These are phyloP conservation scores for Chrysoporthe puriensis DNA, from an alignment of 2,329 filamentous ascomycete genomes.

Conservation along the genomic window DNA sequence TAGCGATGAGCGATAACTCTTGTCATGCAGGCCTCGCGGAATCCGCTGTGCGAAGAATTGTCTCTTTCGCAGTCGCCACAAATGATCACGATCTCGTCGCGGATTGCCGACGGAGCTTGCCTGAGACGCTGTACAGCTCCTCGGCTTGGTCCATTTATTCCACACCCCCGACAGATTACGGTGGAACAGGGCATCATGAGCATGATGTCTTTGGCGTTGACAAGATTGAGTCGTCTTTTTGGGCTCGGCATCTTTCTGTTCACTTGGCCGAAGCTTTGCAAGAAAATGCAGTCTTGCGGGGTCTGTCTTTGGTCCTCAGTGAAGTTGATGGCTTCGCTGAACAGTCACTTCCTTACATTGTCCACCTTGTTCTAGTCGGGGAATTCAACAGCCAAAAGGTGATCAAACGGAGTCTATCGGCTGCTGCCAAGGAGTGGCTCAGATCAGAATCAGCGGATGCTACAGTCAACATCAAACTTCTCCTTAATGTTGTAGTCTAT, in stretches of 20 bases:
- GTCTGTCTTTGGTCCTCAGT: conserved; percentile 68
- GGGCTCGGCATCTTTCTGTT: conserved; percentile 66
- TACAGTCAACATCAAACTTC: conserved; percentile 68
- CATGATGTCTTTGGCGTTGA: conserved; percentile 41
- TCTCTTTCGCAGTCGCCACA: conserved; percentile 55
- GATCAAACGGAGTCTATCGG: conserved; percentile 67
- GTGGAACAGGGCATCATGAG: conserved; percentile 34
- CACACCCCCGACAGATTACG: conserved; percentile 57
- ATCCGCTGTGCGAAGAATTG: conserved; percentile 58
- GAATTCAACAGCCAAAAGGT: conserved; percentile 66
- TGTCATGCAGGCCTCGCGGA: conserved; percentile 63
- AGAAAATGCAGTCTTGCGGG: conserved; percentile 69
- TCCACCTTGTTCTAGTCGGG: conserved; percentile 77
- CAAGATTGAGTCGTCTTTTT: conserved; percentile 52
- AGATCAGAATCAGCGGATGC: conserved; percentile 47
- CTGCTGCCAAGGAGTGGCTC: conserved; percentile 68
- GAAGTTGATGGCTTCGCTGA: conserved; percentile 72
- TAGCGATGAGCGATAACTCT: conserved; percentile 62
- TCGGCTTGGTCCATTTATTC: conserved; percentile 62
- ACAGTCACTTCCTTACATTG: conserved; percentile 77
- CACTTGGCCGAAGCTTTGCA: conserved; percentile 62
- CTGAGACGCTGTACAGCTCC: conserved; percentile 54
- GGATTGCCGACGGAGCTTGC: conserved; percentile 56
- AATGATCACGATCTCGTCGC: conserved; percentile 52
- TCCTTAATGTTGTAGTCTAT: conserved; percentile 83